These are phyloP conservation scores for Geotrichum fermentans DNA, from an alignment of 1,139 yeast genomes.

Conservation along the genomic window DNA sequence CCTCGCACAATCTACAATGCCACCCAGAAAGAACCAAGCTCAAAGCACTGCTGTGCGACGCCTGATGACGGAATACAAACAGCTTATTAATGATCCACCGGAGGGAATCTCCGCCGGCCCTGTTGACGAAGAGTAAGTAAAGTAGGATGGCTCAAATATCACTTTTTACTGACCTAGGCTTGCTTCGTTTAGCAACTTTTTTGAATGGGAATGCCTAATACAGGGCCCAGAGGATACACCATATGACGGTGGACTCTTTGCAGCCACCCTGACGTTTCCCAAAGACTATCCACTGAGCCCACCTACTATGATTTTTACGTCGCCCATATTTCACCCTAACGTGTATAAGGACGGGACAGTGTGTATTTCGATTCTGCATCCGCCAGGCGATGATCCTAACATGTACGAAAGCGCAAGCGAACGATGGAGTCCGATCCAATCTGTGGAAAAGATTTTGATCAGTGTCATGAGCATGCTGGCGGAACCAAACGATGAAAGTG, in stretches of 20 bases:
- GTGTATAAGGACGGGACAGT: constrained; percentile 91
- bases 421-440: constrained; percentile 96
- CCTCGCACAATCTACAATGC: no score
- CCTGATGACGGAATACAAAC: constrained; percentile 66
- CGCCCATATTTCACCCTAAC: constrained; percentile 88
- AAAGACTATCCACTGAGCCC: constrained; percentile 87
- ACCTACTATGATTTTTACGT: constrained; percentile 75
- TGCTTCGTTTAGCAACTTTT: constrained; percentile 47
- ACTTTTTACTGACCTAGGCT: not conserved
- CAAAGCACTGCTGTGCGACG: constrained; percentile 71
- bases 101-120: constrained; percentile 97
- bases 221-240: constrained; percentile 94
- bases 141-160: constrained; percentile 9
- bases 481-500: constrained; percentile 94
- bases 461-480: constrained; percentile 95
- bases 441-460: constrained; percentile 86
- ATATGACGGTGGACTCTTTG: constrained; percentile 89
- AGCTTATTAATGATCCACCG: constrained; percentile 78
- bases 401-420: constrained; percentile 94
- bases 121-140: constrained; percentile 52
- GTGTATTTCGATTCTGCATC: constrained; percentile 88
- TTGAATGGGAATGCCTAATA: constrained; percentile 84
- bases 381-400: constrained; percentile 96
- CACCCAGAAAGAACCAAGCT: constrained; percentile 1
- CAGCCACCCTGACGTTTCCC: constrained; percentile 80